Conservation (phyloP, 371 early-diverging fungal species). For the Nosema muscidifuracis region DNA sequence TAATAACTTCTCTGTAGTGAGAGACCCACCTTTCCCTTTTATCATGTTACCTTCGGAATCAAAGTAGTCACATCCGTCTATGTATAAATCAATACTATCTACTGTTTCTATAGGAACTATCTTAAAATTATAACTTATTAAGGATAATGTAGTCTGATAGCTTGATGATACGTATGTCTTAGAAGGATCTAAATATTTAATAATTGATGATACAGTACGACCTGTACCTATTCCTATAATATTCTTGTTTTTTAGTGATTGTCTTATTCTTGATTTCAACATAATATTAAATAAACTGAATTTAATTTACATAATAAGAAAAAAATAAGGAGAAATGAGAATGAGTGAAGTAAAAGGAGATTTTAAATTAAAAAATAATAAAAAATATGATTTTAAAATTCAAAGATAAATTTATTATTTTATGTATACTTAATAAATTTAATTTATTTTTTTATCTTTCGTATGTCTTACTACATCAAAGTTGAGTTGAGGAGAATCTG, state of each 20-base stretch:
- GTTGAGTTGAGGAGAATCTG: neutral
- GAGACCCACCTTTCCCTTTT: conserved; percentile 60
- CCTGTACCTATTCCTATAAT: conserved; percentile 56
- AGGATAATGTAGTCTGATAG: neutral
- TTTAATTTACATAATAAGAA: no score
- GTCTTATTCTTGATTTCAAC: neutral
- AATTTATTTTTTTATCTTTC: no score
- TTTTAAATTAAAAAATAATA: no score
- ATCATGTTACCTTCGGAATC: conserved; percentile 47
- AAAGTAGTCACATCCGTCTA: conserved; percentile 61
- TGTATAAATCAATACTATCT: conserved; percentile 53
- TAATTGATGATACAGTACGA: conserved; percentile 40
- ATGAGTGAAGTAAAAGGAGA: no score
- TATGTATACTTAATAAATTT: no score
- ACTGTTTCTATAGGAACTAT: neutral
- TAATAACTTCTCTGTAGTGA: conserved; percentile 54
- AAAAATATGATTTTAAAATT: no score
- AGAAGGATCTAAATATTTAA: neutral
- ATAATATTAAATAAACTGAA: no score
- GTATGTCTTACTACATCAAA: conserved; percentile 3
- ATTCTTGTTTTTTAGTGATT: neutral
- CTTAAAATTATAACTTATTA: neutral
- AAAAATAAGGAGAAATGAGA: no score
- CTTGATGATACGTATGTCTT: conserved; percentile 33
- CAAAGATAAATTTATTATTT: no score